phyloP scores from a whole-genome alignment of 257 asterid species.

The Jasminum sambac region DNA sequence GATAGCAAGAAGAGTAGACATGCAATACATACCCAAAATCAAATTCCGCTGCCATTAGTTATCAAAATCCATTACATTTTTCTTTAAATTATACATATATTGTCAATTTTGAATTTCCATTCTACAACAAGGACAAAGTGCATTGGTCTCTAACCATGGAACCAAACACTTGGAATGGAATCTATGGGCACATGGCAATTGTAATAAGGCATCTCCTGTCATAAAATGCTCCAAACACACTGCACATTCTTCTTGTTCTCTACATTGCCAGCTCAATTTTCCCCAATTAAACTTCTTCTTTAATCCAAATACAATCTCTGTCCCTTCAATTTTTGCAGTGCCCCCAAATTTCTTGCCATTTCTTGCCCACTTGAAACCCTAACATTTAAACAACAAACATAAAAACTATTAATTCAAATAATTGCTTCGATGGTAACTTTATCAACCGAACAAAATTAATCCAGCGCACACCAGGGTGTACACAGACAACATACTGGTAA shows the following conservation, averaged over 20 bases:
- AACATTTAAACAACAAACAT: neutral
- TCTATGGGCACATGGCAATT: slow-evolving; percentile 66
- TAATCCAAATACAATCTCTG: slow-evolving; percentile 22
- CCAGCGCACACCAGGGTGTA: too few relatives aligned
- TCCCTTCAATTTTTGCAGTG: slow-evolving; percentile 9
- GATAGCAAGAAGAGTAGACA: too few relatives aligned
- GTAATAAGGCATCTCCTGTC: slow-evolving; percentile 46
- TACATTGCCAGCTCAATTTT: slow-evolving; percentile 54
- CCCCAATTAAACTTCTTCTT: slow-evolving; percentile 57
- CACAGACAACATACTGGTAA: too few relatives aligned
- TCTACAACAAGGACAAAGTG: slow-evolving; percentile 79
- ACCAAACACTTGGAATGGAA: slow-evolving; percentile 65
- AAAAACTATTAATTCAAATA: neutral
- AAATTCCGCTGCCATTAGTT: too few relatives aligned
- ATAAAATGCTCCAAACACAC: slow-evolving; percentile 68
- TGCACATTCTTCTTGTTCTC: slow-evolving; percentile 65
- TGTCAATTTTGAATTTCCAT: slow-evolving; percentile 35
- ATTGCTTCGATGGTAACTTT: neutral
- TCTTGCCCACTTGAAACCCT: slow-evolving; percentile 22
- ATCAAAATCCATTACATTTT: too few relatives aligned
- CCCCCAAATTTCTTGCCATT: slow-evolving; percentile 23
- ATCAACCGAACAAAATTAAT: too few relatives aligned
- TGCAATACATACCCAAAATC: too few relatives aligned
- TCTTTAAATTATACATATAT: too few relatives aligned
- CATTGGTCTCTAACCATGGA: slow-evolving; percentile 70